These are phyloP conservation scores for Perkinsus olseni DNA, from an alignment of 169 alveolate species.

Conservation along the genomic window DNA sequence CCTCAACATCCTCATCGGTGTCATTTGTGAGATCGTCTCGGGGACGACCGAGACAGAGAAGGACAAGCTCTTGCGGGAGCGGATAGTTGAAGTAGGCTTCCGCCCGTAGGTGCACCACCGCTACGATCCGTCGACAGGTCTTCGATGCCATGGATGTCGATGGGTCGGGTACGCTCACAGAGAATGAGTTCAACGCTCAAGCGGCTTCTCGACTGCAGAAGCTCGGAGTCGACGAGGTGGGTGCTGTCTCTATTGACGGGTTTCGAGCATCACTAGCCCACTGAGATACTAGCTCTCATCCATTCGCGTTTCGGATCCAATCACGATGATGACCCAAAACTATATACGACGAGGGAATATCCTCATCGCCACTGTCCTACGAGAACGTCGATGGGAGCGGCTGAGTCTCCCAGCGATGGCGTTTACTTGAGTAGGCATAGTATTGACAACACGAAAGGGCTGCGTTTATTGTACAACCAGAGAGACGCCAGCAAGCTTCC, in stretches of 20 bases:
- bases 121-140: neutral
- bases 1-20: constrained; percentile 14
- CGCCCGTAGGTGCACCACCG: neutral
- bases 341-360: too few relatives aligned
- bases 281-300: too few relatives aligned
- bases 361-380: too few relatives aligned
- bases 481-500: too few relatives aligned
- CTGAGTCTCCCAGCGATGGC: too few relatives aligned
- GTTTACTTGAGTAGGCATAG: too few relatives aligned
- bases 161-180: neutral
- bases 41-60: neutral
- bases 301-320: too few relatives aligned
- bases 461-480: too few relatives aligned
- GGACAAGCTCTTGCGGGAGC: neutral
- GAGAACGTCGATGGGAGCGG: too few relatives aligned
- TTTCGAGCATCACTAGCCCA: too few relatives aligned
- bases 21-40: constrained; percentile 10
- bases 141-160: neutral
- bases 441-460: too few relatives aligned
- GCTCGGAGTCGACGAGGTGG: neutral
- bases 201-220: neutral
- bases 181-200: neutral
- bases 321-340: too few relatives aligned
- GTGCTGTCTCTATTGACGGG: neutral
- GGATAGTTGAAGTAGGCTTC: neutral